Conservation (phyloP, 2,329 filamentous ascomycete species). For the Ophiostoma sp. region DNA sequence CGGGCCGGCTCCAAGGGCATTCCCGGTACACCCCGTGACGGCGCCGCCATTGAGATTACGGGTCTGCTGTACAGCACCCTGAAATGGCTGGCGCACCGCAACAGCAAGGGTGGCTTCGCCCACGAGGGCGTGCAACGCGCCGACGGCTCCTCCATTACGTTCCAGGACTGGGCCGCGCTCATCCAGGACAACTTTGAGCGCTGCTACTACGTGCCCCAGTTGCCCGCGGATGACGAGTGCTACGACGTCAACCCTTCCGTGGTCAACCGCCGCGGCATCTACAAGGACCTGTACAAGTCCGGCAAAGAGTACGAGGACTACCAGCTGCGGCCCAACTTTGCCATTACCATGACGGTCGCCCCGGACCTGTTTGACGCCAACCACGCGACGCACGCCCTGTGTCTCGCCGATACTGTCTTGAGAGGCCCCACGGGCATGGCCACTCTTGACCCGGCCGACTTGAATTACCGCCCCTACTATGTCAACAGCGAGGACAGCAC, state of each 20-base stretch:
- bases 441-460: slow-evolving; percentile 85
- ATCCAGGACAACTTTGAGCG: slow-evolving; percentile 87
- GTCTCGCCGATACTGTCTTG: slow-evolving; percentile 74
- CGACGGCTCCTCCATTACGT: slow-evolving; percentile 63
- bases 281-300: slow-evolving; percentile 94
- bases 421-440: slow-evolving; percentile 92
- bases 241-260: slow-evolving; percentile 80
- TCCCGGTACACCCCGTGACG: slow-evolving; percentile 94
- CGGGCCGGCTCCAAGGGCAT: slow-evolving; percentile 89
- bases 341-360: slow-evolving; percentile 92
- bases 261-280: slow-evolving; percentile 90
- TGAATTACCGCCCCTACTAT: slow-evolving; percentile 94
- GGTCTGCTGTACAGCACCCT: slow-evolving; percentile 90
- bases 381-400: slow-evolving; percentile 78
- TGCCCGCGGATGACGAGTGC: slow-evolving; percentile 66
- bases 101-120: slow-evolving; percentile 67
- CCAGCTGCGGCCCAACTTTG: slow-evolving; percentile 90
- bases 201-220: slow-evolving; percentile 81
- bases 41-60: slow-evolving; percentile 91
- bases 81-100: slow-evolving; percentile 71
- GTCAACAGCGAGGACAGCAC: slow-evolving; percentile 90
- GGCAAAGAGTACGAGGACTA: slow-evolving; percentile 98
- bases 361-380: slow-evolving; percentile 78
- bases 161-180: slow-evolving; percentile 74
- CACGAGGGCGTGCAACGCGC: slow-evolving; percentile 70